phyloP scores from a whole-genome alignment of 768 basidiomycete genomes.

The Coprinopsis sp. region DNA sequence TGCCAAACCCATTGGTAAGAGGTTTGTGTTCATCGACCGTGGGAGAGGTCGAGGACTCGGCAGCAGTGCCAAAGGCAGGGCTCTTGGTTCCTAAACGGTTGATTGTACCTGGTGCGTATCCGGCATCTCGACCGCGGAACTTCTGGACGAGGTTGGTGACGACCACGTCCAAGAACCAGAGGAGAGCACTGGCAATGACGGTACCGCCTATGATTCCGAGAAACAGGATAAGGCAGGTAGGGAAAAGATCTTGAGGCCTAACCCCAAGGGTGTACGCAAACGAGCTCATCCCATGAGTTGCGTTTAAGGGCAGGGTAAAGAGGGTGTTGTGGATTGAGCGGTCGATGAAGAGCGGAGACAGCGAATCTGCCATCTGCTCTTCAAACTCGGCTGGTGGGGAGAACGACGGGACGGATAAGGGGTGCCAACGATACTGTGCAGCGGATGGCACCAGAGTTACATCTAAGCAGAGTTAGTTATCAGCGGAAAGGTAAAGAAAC shows the following conservation, averaged over 20 bases:
- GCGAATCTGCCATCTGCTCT: constrained; percentile 64
- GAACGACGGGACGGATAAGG: constrained; percentile 52
- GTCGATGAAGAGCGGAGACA: constrained; percentile 78
- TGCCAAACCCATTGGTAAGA: constrained; percentile 18
- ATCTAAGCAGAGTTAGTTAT: constrained; percentile 41
- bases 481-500: background rate
- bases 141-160: constrained; percentile 8
- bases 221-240: constrained; percentile 78
- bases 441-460: constrained; percentile 59
- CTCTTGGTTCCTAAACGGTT: constrained; percentile 2
- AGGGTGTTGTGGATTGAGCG: constrained; percentile 62
- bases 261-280: constrained; percentile 86
- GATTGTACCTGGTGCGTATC: constrained; percentile 6
- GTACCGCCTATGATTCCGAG: constrained; percentile 70
- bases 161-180: constrained; percentile 63
- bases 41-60: background rate
- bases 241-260: constrained; percentile 76
- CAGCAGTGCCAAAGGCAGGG: constrained; percentile 1
- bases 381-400: constrained; percentile 67
- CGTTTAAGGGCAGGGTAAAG: constrained; percentile 61
- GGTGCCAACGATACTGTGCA: constrained; percentile 57
- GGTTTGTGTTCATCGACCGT: constrained; percentile 47
- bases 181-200: constrained; percentile 59
- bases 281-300: constrained; percentile 67
- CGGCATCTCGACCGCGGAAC: constrained; percentile 2